These are phyloP conservation scores for Lepraria neglecta DNA, from an alignment of 495 filamentous ascomycete species.

Conservation along the genomic window DNA sequence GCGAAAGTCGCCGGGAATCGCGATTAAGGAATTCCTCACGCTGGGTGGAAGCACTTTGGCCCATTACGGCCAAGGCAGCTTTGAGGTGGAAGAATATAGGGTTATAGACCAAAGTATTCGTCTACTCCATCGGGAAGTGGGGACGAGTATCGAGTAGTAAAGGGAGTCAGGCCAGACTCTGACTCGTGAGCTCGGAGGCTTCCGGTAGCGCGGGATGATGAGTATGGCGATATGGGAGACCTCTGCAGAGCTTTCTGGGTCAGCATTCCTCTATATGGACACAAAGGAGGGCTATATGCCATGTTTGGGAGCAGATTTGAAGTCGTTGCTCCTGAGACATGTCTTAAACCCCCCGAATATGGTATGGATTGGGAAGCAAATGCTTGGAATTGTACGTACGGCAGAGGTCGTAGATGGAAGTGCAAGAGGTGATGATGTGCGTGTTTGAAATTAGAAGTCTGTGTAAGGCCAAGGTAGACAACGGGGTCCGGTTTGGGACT, in stretches of 20 bases:
- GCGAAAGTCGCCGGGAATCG: slow-evolving; percentile 25
- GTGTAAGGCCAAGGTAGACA: slow-evolving; percentile 9
- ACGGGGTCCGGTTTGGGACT: slow-evolving; percentile 4
- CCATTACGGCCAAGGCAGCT: slow-evolving; percentile 22
- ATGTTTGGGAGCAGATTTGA: no score
- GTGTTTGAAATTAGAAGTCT: background rate
- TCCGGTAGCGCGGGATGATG: background rate
- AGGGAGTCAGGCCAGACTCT: background rate
- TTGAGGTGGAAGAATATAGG: background rate
- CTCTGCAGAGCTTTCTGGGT: no score
- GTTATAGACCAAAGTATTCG: background rate
- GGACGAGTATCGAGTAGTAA: background rate
- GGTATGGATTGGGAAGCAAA: no score
- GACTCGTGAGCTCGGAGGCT: background rate
- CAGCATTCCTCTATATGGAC: no score
- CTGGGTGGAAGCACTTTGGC: slow-evolving; percentile 27
- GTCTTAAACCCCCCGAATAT: no score
- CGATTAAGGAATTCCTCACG: slow-evolving; percentile 20
- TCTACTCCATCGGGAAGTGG: background rate
- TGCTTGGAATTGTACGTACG: no score
- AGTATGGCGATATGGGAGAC: background rate
- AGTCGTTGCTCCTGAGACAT: no score
- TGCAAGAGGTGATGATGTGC: background rate
- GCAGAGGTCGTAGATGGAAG: background rate
- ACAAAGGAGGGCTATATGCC: no score